Conservation (phyloP, 345 rosid genomes). For the Salix caprea region DNA sequence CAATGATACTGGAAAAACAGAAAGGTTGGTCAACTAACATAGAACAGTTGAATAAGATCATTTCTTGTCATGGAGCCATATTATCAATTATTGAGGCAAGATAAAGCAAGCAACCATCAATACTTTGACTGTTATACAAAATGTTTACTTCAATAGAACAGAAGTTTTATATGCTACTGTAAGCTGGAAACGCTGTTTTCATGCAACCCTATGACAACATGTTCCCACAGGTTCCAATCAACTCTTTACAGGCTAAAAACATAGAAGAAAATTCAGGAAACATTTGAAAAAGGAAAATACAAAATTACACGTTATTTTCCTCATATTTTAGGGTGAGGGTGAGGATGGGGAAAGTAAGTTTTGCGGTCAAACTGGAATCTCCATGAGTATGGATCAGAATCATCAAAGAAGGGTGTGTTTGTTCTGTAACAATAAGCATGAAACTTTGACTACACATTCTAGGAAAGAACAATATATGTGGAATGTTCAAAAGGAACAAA, state of each 20-base stretch:
- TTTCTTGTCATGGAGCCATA: not conserved
- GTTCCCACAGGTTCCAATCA: not conserved
- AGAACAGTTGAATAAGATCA: not conserved
- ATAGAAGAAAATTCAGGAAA: not conserved
- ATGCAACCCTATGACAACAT: not conserved
- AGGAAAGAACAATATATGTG: not conserved
- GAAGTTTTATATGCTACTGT: not conserved
- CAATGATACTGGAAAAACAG: constrained; percentile 33
- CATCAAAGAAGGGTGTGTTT: not conserved
- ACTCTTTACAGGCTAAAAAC: not conserved
- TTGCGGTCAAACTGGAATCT: not conserved
- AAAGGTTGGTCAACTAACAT: not conserved
- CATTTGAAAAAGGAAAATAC: not conserved
- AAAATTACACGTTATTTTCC: not conserved
- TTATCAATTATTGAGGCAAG: not conserved
- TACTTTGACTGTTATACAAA: not conserved
- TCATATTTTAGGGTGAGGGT: not conserved
- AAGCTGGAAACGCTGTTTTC: not conserved
- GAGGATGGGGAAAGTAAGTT: not conserved
- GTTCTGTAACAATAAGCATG: not conserved
- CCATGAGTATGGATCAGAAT: not conserved
- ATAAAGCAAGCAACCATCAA: not conserved
- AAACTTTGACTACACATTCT: not conserved
- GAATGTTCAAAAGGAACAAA: not conserved
- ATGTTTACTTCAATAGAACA: not conserved